These are phyloP conservation scores for Fusarium tanahbumbuense DNA, from an alignment of 2,329 filamentous ascomycete genomes.

Conservation along the genomic window DNA sequence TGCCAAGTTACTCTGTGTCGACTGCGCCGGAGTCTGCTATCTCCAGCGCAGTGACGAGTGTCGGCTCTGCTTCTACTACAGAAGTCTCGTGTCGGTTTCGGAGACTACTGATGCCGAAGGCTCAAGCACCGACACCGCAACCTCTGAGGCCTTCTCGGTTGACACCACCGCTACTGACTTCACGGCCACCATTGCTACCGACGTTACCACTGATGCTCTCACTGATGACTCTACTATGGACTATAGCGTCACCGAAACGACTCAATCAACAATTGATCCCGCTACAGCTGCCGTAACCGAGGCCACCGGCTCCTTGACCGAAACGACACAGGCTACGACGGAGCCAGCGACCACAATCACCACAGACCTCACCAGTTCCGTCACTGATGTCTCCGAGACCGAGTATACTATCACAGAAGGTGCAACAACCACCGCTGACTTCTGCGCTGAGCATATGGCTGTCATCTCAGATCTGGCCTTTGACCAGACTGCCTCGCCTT, in stretches of 20 bases:
- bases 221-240: too few relatives aligned
- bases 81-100: background rate
- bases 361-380: background rate
- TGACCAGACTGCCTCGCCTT: background rate
- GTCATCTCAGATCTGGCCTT: background rate
- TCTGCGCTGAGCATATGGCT: background rate
- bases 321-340: background rate
- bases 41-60: too few relatives aligned
- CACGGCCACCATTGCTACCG: too few relatives aligned
- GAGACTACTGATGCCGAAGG: too few relatives aligned
- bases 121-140: too few relatives aligned
- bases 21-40: too few relatives aligned
- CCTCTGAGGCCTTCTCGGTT: fast-evolving
- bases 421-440: background rate
- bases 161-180: too few relatives aligned
- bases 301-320: background rate
- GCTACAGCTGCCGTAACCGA: background rate
- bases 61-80: background rate
- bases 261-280: background rate
- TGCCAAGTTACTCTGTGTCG: background rate
- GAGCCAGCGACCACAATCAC: background rate
- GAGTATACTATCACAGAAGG: background rate
- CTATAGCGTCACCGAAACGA: background rate
- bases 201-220: too few relatives aligned
- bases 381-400: background rate